Conservation (phyloP, 176 grass and related monocot species). For the Aechmea fasciata region DNA sequence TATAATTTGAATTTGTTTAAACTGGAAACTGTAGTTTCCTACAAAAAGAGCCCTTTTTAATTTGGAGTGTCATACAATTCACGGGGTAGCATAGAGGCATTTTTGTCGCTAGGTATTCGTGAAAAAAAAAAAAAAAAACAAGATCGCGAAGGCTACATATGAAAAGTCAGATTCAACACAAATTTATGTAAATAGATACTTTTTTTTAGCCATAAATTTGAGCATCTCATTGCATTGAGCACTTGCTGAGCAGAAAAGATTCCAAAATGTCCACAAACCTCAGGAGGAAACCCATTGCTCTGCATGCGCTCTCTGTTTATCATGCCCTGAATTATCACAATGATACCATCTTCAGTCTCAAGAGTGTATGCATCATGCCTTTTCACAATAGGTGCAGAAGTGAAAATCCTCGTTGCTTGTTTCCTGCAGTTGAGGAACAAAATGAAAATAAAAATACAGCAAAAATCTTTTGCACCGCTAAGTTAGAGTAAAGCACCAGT, state of each 20-base stretch:
- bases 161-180: not conserved
- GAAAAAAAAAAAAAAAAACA: too few species aligned
- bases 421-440: slow-evolving; percentile 12
- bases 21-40: too few species aligned
- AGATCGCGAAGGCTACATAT: too few species aligned
- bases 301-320: slow-evolving; percentile 11
- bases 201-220: not conserved
- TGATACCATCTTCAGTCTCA: slow-evolving; percentile 23
- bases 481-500: not conserved
- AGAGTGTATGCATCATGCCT: slow-evolving; percentile 20
- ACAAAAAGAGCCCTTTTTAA: too few species aligned
- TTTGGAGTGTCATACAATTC: too few species aligned
- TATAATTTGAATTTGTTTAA: too few species aligned
- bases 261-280: not conserved
- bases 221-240: not conserved
- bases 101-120: too few species aligned
- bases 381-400: slow-evolving; percentile 21
- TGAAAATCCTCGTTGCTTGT: slow-evolving; percentile 11
- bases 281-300: slow-evolving; percentile 13
- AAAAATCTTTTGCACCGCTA: not conserved
- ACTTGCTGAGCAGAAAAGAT: not conserved
- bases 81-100: too few species aligned
- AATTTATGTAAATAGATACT: not conserved
- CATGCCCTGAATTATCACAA: slow-evolving; percentile 25
- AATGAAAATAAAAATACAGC: not conserved